A percentile compares a stretch with the other conserved stretches of the same genome.
phyloP scores from a whole-genome alignment of 305 asterid species.

The Striga hermonthica region DNA sequence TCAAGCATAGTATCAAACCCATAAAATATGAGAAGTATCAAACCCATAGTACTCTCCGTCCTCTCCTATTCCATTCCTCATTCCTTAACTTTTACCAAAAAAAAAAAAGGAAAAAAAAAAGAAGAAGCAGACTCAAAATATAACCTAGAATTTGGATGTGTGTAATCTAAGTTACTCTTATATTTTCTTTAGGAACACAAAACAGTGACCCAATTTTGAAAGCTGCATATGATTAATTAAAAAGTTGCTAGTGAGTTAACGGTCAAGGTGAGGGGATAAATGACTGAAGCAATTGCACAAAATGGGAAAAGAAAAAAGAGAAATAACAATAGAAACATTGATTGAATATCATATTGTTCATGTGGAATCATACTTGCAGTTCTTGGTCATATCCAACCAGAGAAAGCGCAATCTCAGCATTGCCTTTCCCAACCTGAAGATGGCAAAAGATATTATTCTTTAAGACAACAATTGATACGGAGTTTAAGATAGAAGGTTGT shows the following conservation, averaged over 20 bases:
- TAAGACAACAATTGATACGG: conserved; percentile 3
- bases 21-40: too few relatives aligned
- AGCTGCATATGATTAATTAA: conserved; percentile 18
- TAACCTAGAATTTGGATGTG: conserved; percentile 17
- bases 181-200: conserved; percentile 12
- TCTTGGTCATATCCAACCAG: conserved; percentile 88
- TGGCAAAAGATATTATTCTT: conserved; percentile 13
- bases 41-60: too few relatives aligned
- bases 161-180: conserved; percentile 9
- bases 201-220: conserved; percentile 21
- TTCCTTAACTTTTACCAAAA: not conserved
- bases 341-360: conserved; percentile 17
- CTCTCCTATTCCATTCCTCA: not conserved
- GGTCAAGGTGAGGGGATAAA: conserved; percentile 25
- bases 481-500: not conserved
- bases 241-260: not conserved
- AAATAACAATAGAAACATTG: not conserved
- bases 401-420: conserved; percentile 94
- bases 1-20: too few relatives aligned
- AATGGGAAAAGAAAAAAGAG: not conserved
- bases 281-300: conserved; percentile 13
- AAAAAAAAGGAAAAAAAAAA: conserved; percentile 13
- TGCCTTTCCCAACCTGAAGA: conserved; percentile 88
- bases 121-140: conserved; percentile 8
- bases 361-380: conserved; percentile 53